Base-by-base conservation (phyloP, 805 yeast genomes). In the Pichia gijzeniarum region DNA sequence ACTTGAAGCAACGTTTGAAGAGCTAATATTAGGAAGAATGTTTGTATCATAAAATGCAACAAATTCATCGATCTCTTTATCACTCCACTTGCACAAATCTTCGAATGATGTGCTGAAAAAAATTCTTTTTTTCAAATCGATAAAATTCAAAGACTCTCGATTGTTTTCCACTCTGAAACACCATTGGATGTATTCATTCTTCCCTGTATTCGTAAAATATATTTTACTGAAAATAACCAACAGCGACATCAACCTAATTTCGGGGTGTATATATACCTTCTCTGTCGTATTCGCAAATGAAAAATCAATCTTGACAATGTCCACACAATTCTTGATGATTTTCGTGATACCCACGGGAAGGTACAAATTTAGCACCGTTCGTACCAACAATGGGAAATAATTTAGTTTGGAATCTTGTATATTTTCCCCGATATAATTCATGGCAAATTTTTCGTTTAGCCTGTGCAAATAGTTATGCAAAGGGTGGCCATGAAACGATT, bases 321-420 rank as follows among this genome's bases (percentile, higher is more conserved):
- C 41, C 4, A 72, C 48, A 3, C 62, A 40, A 5, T 58, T 59
- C 19, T 57, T 53, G 10, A 69, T 65, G 25, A 70, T 59, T 0
- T 57, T 44, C 21, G 73, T 72, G 2, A 81, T 53, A 34, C 74
- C 74, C 3, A 80, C 68, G 1, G 89, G 77, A 5, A 80, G 51
- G 14, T 74, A 57, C 36, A 74, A 52, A 36, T 74, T 73, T 3
- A 68, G 59, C 3, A 72, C 61, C 1, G 70, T 47, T 45, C 67
- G 66, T 44, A 76, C 63, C 3, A 77, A 38, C 6, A 74, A 52
- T 3, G 76, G 74, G 18, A 59, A 61, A 48, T 63, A 65, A 45
- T 63, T 62, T n/a, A 64, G 40, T 18, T 46, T 42, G 3, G 32
- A 10, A 2, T 40, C 40, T 28, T 37, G 19, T 21, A 45, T 17